Evolutionary conservation across 2,329 filamentous ascomycete species (phyloP).

Genomic region (Magnaporthales sp.): DNA sequence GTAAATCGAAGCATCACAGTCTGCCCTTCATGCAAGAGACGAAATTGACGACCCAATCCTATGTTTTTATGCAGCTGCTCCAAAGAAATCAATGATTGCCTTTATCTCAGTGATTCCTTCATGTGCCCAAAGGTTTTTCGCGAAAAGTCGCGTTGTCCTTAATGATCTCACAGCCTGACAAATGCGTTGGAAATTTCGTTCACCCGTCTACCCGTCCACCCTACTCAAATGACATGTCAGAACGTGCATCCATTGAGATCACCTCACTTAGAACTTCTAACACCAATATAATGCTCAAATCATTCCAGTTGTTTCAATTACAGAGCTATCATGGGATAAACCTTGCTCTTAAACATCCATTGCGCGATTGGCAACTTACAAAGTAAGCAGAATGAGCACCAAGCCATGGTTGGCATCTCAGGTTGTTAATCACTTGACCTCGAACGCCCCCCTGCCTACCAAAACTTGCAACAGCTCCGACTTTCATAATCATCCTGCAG

Average conservation of each 20-base stretch:
- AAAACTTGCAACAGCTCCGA: slow-evolving; percentile 1
- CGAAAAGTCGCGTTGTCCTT: no score
- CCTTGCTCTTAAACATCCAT: neutral
- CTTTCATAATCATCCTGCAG: neutral
- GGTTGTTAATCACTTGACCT: neutral
- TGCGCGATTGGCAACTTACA: slow-evolving; percentile 1
- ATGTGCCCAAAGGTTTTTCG: no score
- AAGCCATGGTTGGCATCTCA: neutral
- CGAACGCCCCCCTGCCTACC: neutral
- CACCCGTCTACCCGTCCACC: no score
- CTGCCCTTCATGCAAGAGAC: neutral
- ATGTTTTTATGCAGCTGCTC: no score
- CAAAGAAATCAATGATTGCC: no score
- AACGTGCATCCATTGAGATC: neutral
- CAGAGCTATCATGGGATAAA: slow-evolving; percentile 3
- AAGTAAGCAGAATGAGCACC: neutral
- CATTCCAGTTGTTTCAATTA: slow-evolving; percentile 3
- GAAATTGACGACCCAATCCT: no score
- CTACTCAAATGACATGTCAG: no score
- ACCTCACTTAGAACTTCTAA: neutral
- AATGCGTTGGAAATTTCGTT: no score
- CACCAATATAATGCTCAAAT: neutral
- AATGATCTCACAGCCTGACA: no score
- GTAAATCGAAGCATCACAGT: neutral
- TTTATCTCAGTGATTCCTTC: no score